Evolutionary conservation across 768 basidiomycete genomes (phyloP), one percentile per base, ranked within the genome.

Genomic region (Wakefieldia striispora): DNA sequence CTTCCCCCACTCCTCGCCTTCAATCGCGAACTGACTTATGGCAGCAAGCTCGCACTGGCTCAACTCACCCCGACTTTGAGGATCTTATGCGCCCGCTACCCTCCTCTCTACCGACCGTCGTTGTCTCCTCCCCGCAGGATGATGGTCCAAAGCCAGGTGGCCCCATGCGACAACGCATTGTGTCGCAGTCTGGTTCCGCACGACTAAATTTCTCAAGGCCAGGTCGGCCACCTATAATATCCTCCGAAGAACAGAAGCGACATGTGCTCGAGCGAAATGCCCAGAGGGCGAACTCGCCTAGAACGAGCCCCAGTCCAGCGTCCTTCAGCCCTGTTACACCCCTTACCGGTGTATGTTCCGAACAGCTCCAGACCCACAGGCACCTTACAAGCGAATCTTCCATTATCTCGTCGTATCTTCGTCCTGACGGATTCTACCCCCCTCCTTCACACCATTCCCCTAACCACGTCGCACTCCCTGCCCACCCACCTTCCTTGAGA

Each of bases 181-280:
- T 74, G 36, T 27, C 57, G 14, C 50, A 52, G 39, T 64, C 62
- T 40, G 45, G 53, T 29, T 48, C 57, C 16, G 70, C 74, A 6
- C 71, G 72, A 13, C 63, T 75, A 26, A 88, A 86, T 61, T 87
- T 83, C 58, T 87, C 87, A 20, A 72, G 84, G 42, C 84, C 85
- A 40, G 75, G 78, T 45, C 77, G 79, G 19, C 75, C 77, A 16
- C 66, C 66, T 0, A 72, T 72, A 55, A 57, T 67, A 20, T 68
- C 65, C 11, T 68, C 74, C 24, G 67, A 71, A 38, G 69, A 70
- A 24, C 57, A 66, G 49, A 76, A 79, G 50, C 70, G 68, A 27
- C 66, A 65, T 39, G 77, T 76, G 14, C 68, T 88, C 43, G 79
- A 84, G 64, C 76, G 88, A 39, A 86, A 87, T 66, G 70, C 77